A percentile compares a stretch with the other conserved stretches of the same genome.
Evolutionary conservation across 1,139 yeast genomes (phyloP).

Genomic region (Yamadazyma trypodendri): DNA sequence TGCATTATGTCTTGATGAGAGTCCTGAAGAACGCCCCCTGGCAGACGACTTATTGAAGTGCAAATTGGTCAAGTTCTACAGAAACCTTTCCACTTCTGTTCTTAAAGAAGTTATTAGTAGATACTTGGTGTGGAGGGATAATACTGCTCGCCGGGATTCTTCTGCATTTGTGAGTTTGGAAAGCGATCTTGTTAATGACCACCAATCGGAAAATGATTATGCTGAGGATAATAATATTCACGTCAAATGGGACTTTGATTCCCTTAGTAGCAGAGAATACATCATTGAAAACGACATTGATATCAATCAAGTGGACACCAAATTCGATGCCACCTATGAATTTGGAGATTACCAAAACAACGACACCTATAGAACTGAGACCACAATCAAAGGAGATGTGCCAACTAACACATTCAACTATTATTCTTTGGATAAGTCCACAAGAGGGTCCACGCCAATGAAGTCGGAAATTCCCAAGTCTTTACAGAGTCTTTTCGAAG

Average conservation of each 20-base stretch:
- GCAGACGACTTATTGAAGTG: slow-evolving; percentile 84
- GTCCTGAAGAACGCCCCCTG: slow-evolving; percentile 80
- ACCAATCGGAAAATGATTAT: slow-evolving; percentile 16
- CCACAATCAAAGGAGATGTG: slow-evolving; percentile 26
- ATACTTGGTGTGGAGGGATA: slow-evolving; percentile 78
- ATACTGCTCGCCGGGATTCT: slow-evolving; percentile 49
- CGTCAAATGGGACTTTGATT: slow-evolving; percentile 87
- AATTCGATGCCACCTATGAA: slow-evolving; percentile 36
- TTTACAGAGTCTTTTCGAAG: slow-evolving; percentile 67
- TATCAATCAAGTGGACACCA: slow-evolving; percentile 45
- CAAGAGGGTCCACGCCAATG: slow-evolving; percentile 9
- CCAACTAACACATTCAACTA: slow-evolving; percentile 9
- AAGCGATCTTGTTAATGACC: slow-evolving; percentile 21
- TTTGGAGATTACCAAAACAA: slow-evolving; percentile 27
- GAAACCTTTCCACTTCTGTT: slow-evolving; percentile 55
- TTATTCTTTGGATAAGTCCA: slow-evolving; percentile 8
- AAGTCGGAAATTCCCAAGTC: slow-evolving; percentile 66
- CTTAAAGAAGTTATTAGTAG: slow-evolving; percentile 78
- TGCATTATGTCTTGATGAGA: slow-evolving; percentile 90
- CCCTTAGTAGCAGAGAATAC: slow-evolving; percentile 69
- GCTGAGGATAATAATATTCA: slow-evolving; percentile 42
- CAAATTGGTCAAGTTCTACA: slow-evolving; percentile 65
- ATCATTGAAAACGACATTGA: slow-evolving; percentile 66
- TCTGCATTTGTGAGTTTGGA: slow-evolving; percentile 35
- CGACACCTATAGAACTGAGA: slow-evolving; percentile 28